These are phyloP conservation scores for Larix kaempferi DNA, from an alignment of 75 land plant genomes.

Conservation along the genomic window DNA sequence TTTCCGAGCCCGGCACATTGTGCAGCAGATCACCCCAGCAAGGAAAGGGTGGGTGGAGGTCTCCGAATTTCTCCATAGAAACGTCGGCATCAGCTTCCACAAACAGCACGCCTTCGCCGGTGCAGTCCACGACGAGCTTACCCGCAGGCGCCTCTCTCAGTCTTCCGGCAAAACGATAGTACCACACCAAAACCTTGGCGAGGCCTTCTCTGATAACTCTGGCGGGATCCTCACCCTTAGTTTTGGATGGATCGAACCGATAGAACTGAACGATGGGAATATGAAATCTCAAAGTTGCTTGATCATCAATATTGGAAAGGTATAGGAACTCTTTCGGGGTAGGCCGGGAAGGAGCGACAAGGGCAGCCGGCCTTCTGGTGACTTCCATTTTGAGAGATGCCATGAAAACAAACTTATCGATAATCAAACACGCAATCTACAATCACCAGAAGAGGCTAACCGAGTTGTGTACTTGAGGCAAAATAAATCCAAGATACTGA, in stretches of 20 bases:
- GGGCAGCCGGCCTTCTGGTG: background rate
- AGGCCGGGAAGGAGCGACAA: constrained; percentile 20
- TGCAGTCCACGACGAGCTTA: constrained; percentile 50
- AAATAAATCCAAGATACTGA: too few relatives aligned
- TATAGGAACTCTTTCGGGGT: constrained; percentile 29
- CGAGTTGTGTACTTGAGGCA: too few relatives aligned
- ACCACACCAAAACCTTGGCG: constrained; percentile 39
- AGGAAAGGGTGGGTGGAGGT: constrained; percentile 42
- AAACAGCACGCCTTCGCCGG: constrained; percentile 60
- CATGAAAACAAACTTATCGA: background rate
- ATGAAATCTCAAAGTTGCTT: constrained; percentile 37
- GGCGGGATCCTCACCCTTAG: constrained; percentile 28
- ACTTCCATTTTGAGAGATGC: constrained; percentile 9
- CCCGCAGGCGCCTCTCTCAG: constrained; percentile 29
- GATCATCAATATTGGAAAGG: constrained; percentile 42
- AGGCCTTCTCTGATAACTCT: constrained; percentile 30
- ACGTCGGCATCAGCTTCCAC: constrained; percentile 58
- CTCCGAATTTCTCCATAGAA: constrained; percentile 25
- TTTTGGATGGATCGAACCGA: background rate
- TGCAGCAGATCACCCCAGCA: constrained; percentile 26
- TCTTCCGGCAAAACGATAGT: constrained; percentile 64
- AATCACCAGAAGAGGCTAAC: too few relatives aligned
- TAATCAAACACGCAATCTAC: too few relatives aligned
- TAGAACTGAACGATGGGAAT: constrained; percentile 38
- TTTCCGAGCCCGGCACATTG: constrained; percentile 6